A percentile compares a stretch with the other conserved stretches of the same genome.
phyloP scores from a whole-genome alignment of 768 basidiomycete genomes.

The Kwoniella newhampshirensis region DNA sequence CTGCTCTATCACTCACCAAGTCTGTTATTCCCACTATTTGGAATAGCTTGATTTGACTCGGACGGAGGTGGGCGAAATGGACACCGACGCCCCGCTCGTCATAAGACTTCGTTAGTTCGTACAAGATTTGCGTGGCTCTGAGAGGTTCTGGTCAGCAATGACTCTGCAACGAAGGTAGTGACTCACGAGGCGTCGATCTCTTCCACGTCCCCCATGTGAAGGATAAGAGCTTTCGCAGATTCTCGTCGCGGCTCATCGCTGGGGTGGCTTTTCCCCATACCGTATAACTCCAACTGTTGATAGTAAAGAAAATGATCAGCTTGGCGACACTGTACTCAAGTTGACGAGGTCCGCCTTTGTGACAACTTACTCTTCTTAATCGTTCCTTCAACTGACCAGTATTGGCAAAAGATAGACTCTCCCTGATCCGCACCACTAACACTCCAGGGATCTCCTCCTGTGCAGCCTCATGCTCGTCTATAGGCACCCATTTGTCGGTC shows the following conservation, averaged over 20 bases:
- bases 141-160: not conserved
- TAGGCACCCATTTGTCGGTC: constrained; percentile 83
- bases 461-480: constrained; percentile 80
- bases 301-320: too few relatives aligned
- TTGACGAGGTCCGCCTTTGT: too few relatives aligned
- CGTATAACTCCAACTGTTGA: constrained; percentile 78
- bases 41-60: constrained; percentile 42
- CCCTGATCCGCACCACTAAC: constrained; percentile 83
- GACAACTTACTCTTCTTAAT: constrained; percentile 64
- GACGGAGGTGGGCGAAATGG: constrained; percentile 52
- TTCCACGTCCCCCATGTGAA: constrained; percentile 85
- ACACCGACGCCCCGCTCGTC: constrained; percentile 58
- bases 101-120: constrained; percentile 76
- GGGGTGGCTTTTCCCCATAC: constrained; percentile 74
- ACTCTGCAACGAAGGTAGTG: not conserved
- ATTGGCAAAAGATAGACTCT: constrained; percentile 92
- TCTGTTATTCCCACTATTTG: constrained; percentile 46
- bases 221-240: constrained; percentile 74
- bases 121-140: constrained; percentile 80
- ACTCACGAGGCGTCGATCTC: constrained; percentile 82
- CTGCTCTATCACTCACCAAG: constrained; percentile 31
- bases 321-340: too few relatives aligned
- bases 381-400: constrained; percentile 85
- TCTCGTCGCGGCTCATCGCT: constrained; percentile 76
- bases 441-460: constrained; percentile 58